Conservation (phyloP, 2,329 filamentous ascomycete species). For the Verticillium longisporum region DNA sequence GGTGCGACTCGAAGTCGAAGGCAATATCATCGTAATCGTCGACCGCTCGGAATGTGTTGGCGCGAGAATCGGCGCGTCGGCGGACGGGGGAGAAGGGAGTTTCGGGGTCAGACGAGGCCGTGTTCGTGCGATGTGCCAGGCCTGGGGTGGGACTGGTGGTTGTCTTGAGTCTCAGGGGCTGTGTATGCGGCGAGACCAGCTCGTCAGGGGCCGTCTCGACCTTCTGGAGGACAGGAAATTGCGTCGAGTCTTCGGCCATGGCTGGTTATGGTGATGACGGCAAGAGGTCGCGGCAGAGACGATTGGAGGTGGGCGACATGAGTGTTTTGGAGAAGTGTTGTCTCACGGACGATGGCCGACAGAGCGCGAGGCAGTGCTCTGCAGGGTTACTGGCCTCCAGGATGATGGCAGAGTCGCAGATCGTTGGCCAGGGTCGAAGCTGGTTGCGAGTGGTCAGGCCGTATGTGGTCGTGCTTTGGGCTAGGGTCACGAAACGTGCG, state of each 20-base stretch:
- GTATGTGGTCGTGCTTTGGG: neutral
- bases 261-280: neutral
- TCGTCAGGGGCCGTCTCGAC: neutral
- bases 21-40: conserved; percentile 37
- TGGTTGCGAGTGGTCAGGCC: neutral
- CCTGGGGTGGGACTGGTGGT: neutral
- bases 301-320: neutral
- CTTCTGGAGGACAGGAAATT: neutral
- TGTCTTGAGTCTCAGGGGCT: neutral
- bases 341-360: neutral
- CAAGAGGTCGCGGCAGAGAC: neutral
- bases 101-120: neutral
- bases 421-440: neutral
- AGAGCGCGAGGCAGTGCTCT: neutral
- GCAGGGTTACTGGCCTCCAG: neutral
- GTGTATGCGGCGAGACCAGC: conserved; percentile 7
- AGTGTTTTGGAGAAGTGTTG: neutral
- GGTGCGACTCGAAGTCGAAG: conserved; percentile 24
- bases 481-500: neutral
- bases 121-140: neutral
- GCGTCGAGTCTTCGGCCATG: neutral
- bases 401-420: neutral
- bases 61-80: conserved; percentile 17
- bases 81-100: neutral
- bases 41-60: conserved; percentile 37